Conservation (phyloP, 1,284 basidiomycete species). For the Melampsora allii-populina region DNA sequence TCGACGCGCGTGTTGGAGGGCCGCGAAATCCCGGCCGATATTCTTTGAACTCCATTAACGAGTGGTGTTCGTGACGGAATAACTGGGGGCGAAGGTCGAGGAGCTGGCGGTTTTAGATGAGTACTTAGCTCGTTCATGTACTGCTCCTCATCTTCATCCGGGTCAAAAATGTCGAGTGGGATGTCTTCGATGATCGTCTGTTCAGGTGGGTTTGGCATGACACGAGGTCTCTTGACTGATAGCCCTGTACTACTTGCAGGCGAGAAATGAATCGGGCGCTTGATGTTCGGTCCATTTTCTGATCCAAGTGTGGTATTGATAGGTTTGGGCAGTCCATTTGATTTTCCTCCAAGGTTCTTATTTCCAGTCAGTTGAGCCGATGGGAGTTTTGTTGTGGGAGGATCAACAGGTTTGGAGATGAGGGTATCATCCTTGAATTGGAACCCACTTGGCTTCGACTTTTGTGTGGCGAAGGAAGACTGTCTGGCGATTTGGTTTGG, state of each 20-base stretch:
- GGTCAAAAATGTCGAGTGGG: not conserved
- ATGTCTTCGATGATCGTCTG: not conserved
- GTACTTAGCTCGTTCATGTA: slow-evolving; percentile 1
- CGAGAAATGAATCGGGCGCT: slow-evolving; percentile 1
- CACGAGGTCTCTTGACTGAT: not conserved
- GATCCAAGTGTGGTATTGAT: not conserved
- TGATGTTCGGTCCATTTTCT: not conserved
- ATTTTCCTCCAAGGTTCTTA: not conserved
- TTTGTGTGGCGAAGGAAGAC: not conserved
- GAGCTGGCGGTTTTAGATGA: not conserved
- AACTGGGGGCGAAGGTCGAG: not conserved
- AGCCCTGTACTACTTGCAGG: not conserved
- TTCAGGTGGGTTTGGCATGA: not conserved
- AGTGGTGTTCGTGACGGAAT: no score
- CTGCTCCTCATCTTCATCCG: not conserved
- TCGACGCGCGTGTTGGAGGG: not conserved
- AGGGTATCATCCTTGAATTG: slow-evolving; percentile 2
- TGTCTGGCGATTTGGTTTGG: not conserved
- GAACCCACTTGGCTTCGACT: not conserved
- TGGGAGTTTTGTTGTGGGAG: not conserved
- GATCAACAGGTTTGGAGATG: not conserved
- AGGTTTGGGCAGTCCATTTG: not conserved
- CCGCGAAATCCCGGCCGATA: not conserved
- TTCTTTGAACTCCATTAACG: no score
- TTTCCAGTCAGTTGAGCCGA: not conserved